Base-by-base conservation (phyloP, 345 rosid species). In the Sapria himalayana region DNA sequence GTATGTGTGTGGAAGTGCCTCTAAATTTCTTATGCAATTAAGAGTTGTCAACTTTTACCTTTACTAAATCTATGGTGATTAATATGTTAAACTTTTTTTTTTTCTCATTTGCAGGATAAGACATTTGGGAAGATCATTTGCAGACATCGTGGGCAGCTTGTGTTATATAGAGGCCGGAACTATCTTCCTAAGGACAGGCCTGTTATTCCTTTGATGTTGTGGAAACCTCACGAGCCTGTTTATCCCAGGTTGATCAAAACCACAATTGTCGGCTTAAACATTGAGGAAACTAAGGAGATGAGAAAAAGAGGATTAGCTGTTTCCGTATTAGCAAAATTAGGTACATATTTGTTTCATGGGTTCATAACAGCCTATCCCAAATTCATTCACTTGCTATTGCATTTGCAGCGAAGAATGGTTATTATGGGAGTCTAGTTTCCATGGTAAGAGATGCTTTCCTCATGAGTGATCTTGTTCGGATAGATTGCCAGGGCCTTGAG, bases 391-490 rank as follows among this genome's bases (percentile, higher is more conserved):
- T 52, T 41, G 29, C 23, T 33, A 29, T 51, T 50, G 22, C 33
- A 45, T 45, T 29, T 70, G 64, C 81, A 86, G 91, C 85, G 15
- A 79, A 77, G 69, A 89, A 82, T 52, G 92, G 95, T 12, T 89
- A 79, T 52, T 84, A 77, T 52, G 99, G 79, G 25, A 82, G 81
- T 54, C 68, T 84, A 52, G 81, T 82, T 36, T 57, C 93, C 34
- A 74, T 79, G 98, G 81, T 76, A 47, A 74, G 92, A 63, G 98
- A 89, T 43, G 98, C 98, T 19, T 82, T 89, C 56, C 49, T 74
- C 1, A 64, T 63, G 37, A 62, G 33, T 25, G 92, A 89, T 45
- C 60, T 89, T 48, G 72, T 89, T 32, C 65, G 75, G 32, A 72
- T 82, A 47, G 95, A 89, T 63, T 76, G 95, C 62, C 58, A 55